Evolutionary conservation across 768 basidiomycete genomes (phyloP).

Genomic region (Paxillus involutus): DNA sequence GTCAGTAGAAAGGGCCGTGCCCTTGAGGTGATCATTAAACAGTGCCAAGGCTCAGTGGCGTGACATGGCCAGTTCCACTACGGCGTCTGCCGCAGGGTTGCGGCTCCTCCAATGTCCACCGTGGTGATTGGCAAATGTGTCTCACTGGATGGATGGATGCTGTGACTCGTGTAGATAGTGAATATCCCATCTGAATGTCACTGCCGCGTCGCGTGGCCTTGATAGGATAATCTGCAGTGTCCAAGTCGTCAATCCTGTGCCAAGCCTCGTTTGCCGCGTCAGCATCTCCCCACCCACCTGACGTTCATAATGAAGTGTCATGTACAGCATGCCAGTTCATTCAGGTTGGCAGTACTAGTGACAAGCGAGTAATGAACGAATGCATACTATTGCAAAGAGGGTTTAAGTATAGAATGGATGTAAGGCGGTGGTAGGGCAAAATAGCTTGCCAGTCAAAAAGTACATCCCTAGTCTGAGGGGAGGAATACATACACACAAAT

Average conservation of each 20-base stretch:
- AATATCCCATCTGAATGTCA: no score
- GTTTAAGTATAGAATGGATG: background rate
- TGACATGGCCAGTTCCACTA: slow-evolving; percentile 1
- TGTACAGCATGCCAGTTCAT: slow-evolving; percentile 11
- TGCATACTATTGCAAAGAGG: slow-evolving; percentile 2
- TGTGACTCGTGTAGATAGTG: no score
- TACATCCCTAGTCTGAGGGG: slow-evolving; percentile 19
- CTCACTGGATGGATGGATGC: no score
- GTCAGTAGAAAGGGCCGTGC: slow-evolving; percentile 10
- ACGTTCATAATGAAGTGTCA: background rate
- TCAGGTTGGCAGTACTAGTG: background rate
- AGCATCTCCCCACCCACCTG: slow-evolving; percentile 9
- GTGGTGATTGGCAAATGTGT: background rate
- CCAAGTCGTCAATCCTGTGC: background rate
- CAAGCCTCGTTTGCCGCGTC: slow-evolving; percentile 15
- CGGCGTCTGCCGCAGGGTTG: slow-evolving; percentile 16
- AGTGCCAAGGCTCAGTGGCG: slow-evolving; percentile 30
- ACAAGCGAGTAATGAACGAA: slow-evolving; percentile 10
- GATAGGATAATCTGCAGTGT: background rate
- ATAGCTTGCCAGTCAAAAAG: slow-evolving; percentile 5
- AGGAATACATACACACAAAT: slow-evolving; percentile 19
- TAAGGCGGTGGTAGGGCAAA: background rate
- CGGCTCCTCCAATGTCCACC: background rate
- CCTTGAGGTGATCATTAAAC: slow-evolving; percentile 18
- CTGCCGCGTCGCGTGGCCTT: background rate